Base-by-base conservation (phyloP, 2,329 filamentous ascomycete genomes). In the Pleoardoris graminearum region DNA sequence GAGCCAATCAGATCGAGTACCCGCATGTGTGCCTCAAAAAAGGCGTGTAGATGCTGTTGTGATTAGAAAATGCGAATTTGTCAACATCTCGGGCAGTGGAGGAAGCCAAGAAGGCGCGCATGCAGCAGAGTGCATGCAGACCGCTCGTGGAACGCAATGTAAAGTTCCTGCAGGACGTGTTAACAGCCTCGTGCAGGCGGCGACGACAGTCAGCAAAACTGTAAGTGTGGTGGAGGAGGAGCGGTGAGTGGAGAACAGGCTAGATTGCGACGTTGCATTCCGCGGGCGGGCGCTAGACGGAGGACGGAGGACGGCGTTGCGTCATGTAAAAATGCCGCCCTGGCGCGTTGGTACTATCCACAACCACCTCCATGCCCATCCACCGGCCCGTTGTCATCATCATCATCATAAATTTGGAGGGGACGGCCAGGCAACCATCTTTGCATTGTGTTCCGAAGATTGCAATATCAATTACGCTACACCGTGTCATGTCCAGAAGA, bases 1-100 rank as follows among this genome's bases (percentile, higher is more conserved):
- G 32, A 43, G 16, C 61, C 57, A 63, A 63, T 63, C 39, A 51
- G 21, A 42, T 22, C 17, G n/a, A 23, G 7, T 2, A 30, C 27
- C 17, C 39, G 36, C 21, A 27, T 11, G 43, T 23, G 37, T 36
- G 27, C 32, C 30, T 51, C 17, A n/a, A 37, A 55, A 39, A 50
- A 44, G 52, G 52, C 52, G 36, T 8, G 46, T 32, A 22, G 23
- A 46, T 16, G 47, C 43, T 21, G 29, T 23, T 19, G 4, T 27
- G 52, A 25, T 48, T 38, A 48, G n/a, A 44, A 50, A 45, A 45
- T 16, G 17, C n/a, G 21, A 19, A 6, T 3, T 32, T 7, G 8
- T 22, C 16, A 12, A 16, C 45, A 10, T n/a, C 5, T 48, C 46
- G 36, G 36, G n/a, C 25, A 48, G 29, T 17, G 14, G 35, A 48